Percentiles rank a stretch among this genome's conserved stretches.
phyloP scores from a whole-genome alignment of 164 flowering plant species.

The Kingdonia uniflora region DNA sequence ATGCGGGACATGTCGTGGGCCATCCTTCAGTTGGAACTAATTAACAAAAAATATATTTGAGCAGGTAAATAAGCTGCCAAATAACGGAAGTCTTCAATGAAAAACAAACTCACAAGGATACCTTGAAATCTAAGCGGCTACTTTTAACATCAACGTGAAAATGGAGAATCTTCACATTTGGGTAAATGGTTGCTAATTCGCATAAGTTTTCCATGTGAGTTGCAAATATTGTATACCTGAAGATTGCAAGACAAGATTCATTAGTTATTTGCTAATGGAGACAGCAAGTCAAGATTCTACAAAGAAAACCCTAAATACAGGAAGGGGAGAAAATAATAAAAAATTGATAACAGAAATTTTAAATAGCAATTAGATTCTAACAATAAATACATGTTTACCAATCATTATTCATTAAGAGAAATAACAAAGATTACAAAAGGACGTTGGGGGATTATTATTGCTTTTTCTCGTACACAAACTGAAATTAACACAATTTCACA shows the following conservation, averaged over 20 bases:
- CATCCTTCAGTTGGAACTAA: constrained; percentile 86
- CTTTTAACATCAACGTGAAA: constrained; percentile 67
- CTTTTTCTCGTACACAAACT: too few relatives aligned
- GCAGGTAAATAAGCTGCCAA: not conserved
- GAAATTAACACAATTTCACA: too few relatives aligned
- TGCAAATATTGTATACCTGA: constrained; percentile 91
- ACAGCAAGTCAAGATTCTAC: not conserved
- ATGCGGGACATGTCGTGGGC: constrained; percentile 66
- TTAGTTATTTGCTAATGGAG: not conserved
- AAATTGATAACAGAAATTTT: too few relatives aligned
- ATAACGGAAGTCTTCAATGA: not conserved
- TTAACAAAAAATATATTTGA: not conserved
- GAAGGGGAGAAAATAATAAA: too few relatives aligned
- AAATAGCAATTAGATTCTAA: too few relatives aligned
- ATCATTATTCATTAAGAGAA: too few relatives aligned
- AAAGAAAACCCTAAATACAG: not conserved
- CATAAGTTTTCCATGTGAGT: constrained; percentile 93
- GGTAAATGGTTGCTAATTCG: constrained; percentile 76
- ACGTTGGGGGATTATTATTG: too few relatives aligned
- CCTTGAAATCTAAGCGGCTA: constrained; percentile 89
- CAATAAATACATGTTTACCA: too few relatives aligned
- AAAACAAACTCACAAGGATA: constrained; percentile 9
- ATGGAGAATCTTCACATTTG: constrained; percentile 89
- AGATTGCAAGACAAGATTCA: not conserved
- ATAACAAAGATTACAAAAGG: too few relatives aligned